Base-by-base conservation (phyloP, 352 stramenopile species). In the Aphanomyces euteiches region DNA sequence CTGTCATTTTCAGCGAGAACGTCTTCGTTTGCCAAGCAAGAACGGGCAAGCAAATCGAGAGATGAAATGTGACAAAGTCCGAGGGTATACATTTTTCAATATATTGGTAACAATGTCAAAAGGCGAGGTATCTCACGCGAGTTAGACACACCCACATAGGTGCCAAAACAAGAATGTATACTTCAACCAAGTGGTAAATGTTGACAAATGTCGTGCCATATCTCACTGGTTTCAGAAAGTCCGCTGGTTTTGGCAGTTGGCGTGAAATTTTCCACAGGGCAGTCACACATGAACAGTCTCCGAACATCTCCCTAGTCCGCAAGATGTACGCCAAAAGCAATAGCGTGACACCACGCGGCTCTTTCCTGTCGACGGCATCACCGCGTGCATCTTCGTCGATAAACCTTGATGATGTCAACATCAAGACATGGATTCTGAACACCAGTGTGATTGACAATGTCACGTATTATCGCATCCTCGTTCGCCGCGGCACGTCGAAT, bases 401-500 rank as follows among this genome's bases (percentile, higher is more conserved):
- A 12, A 61, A 53, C 39, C 64, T 70, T 19, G 64, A 70, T 41
- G 64, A 70, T 12, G 43, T 70, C 7, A 70, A 60, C 48, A 64
- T 70, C 64, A 70, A 70, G 64, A 70, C 64, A 28, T 70, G 64
- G 64, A 70, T 70, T 36, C 40, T 70, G 7, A 70, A 70, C 48
- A 28, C 48, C 19, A 70, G 64, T 15, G 19, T 56, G 47, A 70
- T 70, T 39, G 64, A 70, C n/a, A 54, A 54, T 45, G 47, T 70
- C n/a, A 70, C 64, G 45, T 70, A 70, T 41, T 70, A 70, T 41
- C 64, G 64, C 40, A 70, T 70, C 39, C 38, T 70, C 8, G 64
- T 70, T 4, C 64, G 64, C 19, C 64, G 64, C 17, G 64, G 64
- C 37, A 8, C 50, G 12, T 56, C 64, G 38, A 39, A 7, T 1